These are phyloP conservation scores for Scenedesmus sp. DNA, from an alignment of 163 green algal species.

Conservation along the genomic window DNA sequence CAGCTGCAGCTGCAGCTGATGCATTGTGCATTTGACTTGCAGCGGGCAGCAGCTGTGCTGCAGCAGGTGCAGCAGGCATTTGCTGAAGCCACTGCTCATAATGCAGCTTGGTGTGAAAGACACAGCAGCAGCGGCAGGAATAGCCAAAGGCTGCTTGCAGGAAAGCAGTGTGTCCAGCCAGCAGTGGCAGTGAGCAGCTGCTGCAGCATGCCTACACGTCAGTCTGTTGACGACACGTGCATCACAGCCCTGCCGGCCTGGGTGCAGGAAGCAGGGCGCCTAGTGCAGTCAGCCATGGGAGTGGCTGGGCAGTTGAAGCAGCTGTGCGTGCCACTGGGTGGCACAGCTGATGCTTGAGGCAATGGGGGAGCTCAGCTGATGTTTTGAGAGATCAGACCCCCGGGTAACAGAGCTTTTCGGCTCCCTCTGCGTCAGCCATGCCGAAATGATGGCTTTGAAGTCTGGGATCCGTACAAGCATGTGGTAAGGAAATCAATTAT, in stretches of 20 bases:
- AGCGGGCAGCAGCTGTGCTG: constrained; percentile 23
- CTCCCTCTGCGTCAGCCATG: too few species aligned
- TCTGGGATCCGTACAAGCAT: too few species aligned
- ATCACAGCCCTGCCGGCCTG: not conserved
- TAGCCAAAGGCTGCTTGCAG: not conserved
- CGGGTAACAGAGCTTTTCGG: too few species aligned
- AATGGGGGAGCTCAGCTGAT: too few species aligned
- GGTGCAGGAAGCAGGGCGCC: not conserved
- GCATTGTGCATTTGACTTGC: constrained; percentile 22
- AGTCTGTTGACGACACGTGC: not conserved
- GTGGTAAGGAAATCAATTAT: too few species aligned
- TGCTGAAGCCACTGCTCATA: not conserved
- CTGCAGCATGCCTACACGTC: not conserved
- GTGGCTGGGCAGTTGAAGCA: not conserved
- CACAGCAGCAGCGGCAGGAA: not conserved
- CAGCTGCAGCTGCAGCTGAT: not conserved
- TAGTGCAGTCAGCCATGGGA: not conserved
- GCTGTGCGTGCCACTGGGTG: not conserved
- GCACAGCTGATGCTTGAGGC: too few species aligned
- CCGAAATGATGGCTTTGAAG: too few species aligned
- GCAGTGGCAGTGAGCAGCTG: not conserved
- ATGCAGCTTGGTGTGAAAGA: not conserved
- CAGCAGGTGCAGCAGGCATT: not conserved
- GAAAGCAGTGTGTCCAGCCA: not conserved
- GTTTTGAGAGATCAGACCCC: too few species aligned